Evolutionary conservation across 2,329 filamentous ascomycete species (phyloP).

Genomic region (Ophiocordyceps polyrhachis-furcata): DNA sequence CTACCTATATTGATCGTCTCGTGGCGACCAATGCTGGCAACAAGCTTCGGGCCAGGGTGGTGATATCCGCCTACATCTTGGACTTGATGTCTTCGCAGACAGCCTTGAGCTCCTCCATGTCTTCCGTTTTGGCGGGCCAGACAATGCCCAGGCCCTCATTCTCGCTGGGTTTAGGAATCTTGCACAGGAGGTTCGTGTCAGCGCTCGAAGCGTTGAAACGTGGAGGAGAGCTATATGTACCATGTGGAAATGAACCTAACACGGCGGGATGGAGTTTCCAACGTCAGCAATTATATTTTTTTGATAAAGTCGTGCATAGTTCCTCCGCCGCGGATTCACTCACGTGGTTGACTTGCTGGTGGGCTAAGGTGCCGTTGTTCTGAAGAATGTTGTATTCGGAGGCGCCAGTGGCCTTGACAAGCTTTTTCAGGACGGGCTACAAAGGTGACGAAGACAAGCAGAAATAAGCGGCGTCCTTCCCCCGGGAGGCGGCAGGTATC

Average conservation of each 20-base stretch:
- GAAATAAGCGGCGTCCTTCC: not conserved
- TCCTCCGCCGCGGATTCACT: slow-evolving; percentile 10
- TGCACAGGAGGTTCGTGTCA: slow-evolving; percentile 1
- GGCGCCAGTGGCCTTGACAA: slow-evolving; percentile 58
- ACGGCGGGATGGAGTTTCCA: not conserved
- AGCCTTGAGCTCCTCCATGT: slow-evolving; percentile 71
- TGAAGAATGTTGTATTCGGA: slow-evolving; percentile 84
- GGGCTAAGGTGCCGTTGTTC: slow-evolving; percentile 84
- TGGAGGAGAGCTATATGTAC: slow-evolving; percentile 25
- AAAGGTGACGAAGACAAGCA: not conserved
- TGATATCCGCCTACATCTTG: slow-evolving; percentile 47
- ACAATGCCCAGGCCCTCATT: slow-evolving; percentile 58
- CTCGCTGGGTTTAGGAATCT: slow-evolving; percentile 89
- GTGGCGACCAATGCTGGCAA: not conserved
- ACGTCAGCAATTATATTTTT: not conserved
- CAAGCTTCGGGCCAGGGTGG: not conserved
- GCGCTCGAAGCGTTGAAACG: not conserved
- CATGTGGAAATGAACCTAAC: slow-evolving; percentile 86
- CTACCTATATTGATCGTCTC: not conserved
- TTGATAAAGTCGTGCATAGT: not conserved
- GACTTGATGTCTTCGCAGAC: slow-evolving; percentile 70
- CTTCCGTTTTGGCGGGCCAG: slow-evolving; percentile 59
- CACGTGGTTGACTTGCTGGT: slow-evolving; percentile 87
- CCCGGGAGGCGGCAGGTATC: not conserved
- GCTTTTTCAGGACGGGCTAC: slow-evolving; percentile 50